Base-by-base conservation (phyloP, 208 protist genomes). In the Leishmania lainsoni region DNA sequence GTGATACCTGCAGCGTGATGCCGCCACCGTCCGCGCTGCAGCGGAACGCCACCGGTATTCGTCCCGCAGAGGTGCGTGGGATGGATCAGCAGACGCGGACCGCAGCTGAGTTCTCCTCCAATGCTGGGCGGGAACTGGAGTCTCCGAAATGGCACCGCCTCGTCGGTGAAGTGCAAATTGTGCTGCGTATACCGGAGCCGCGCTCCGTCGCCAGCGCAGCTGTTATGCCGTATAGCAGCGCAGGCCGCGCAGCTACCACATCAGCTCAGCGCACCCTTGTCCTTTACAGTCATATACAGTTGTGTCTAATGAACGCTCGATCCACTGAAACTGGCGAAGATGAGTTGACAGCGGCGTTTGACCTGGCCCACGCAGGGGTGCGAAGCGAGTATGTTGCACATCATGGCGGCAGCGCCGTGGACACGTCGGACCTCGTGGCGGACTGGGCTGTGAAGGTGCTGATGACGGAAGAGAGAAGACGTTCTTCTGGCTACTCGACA, bases 1-100 rank as follows among this genome's bases (percentile, higher is more conserved):
- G 80, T 10, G 75, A 84, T 1, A 87, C 78, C 65, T 86, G 82
- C 78, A 91, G 84, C 70, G 74, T 70, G n/a, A 54, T 79, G 48
- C 76, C 29, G 48, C 61, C 80, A 10, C 42, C 74, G 22, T 77
- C 39, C 32, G 32, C 35, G 56, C 2, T 39, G n/a, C 29, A n/a
- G n/a, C 8, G 9, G 10, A 39, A 56, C 16, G 52, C 72, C 1
- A 3, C 42, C 49, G 10, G 10, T 22, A 39, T 45, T 42, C 3
- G 2, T 35, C 65, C 22, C 22, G 9, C 42, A 5, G 68, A 2
- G 42, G 68, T 14, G 20, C 22, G 3, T 16, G 39, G 20, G 35
- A n/a, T n/a, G 22, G 20, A 72, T 72, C 68, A 72, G 22, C 68
- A 48, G 35, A 8, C 6, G 71, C 16, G n/a, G 29, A 20, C 22